Base-by-base conservation (phyloP, 257 asterid genomes). In the Gentiana macrophylla region DNA sequence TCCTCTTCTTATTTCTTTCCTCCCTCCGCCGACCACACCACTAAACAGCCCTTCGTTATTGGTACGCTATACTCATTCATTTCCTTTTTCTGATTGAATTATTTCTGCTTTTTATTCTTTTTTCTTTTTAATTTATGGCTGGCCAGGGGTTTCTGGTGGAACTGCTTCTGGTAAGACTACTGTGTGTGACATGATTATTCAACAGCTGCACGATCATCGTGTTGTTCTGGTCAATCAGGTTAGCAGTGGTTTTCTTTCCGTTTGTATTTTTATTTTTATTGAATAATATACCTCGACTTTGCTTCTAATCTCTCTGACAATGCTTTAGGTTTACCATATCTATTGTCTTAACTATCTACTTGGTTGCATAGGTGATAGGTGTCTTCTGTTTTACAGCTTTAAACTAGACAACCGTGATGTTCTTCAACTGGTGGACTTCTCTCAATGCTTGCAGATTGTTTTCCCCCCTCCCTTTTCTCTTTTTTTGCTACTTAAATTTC, bases 131-230 rank as follows among this genome's bases (percentile, higher is more conserved):
- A 43, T 49, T 59, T 64, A 4, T 24, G 24, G 43, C 50, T 53
- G 82, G 41, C 63, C 62, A 92, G 97, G 97, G 65, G 97, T 92
- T 74, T 92, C 99, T 32, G 99, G 99, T 37, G 99, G 99, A 32
- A 92, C 99, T 50, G 99, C 99, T 4, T 92, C 99, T 0, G 99
- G 97, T 47, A 92, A 92, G 71, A 85, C 97, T 8, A 92, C 98
- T 0, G 98, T 92, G 15, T 92, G 98, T 66, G 98, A 92, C 68
- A 85, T 92, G 98, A 92, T 92, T 68, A 92, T 92, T 65, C 98
- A 92, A 72, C 98, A 88, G 77, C 94, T 92, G 58, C 98, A 92
- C 52, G 98, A 92, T 78, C 98, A 92, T 59, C 98, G 97, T 9
- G 93, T 92, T 35, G 95, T 92, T 63, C 95, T 92, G 11, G 90